These are phyloP conservation scores for Gaultheria prostrata DNA, from an alignment of 148 eudicot species.

Conservation along the genomic window DNA sequence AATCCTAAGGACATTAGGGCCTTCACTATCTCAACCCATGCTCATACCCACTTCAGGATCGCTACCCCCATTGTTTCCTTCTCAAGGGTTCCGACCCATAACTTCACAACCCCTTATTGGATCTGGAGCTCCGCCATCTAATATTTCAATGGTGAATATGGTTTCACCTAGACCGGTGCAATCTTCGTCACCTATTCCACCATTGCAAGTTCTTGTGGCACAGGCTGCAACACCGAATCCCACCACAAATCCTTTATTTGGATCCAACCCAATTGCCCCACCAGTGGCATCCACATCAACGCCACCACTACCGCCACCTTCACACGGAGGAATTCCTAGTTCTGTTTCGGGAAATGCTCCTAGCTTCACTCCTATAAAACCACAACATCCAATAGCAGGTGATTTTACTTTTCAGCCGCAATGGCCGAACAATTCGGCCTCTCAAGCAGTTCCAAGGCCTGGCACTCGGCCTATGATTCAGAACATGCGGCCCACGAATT, in stretches of 20 bases:
- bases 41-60: slow-evolving; percentile 19
- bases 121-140: slow-evolving; percentile 14
- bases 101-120: slow-evolving; percentile 15
- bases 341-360: slow-evolving; percentile 28
- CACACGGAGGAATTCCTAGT: slow-evolving; percentile 33
- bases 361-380: slow-evolving; percentile 48
- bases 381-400: slow-evolving; percentile 41
- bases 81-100: slow-evolving; percentile 17
- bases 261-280: slow-evolving; percentile 34
- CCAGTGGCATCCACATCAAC: slow-evolving; percentile 30
- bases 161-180: slow-evolving; percentile 32
- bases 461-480: slow-evolving; percentile 35
- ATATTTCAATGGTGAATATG: not conserved
- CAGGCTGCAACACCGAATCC: slow-evolving; percentile 17
- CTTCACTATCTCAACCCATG: slow-evolving; percentile 22
- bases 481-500: slow-evolving; percentile 24
- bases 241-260: slow-evolving; percentile 25
- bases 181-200: slow-evolving; percentile 29
- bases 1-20: slow-evolving; percentile 18
- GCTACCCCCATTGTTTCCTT: slow-evolving; percentile 23
- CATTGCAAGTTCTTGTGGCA: slow-evolving; percentile 22
- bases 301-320: slow-evolving; percentile 18
- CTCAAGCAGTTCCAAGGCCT: slow-evolving; percentile 42
- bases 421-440: slow-evolving; percentile 41
- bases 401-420: slow-evolving; percentile 83